Base-by-base conservation (phyloP, 129 eudicot genomes). In the Escallonia herrerae region DNA sequence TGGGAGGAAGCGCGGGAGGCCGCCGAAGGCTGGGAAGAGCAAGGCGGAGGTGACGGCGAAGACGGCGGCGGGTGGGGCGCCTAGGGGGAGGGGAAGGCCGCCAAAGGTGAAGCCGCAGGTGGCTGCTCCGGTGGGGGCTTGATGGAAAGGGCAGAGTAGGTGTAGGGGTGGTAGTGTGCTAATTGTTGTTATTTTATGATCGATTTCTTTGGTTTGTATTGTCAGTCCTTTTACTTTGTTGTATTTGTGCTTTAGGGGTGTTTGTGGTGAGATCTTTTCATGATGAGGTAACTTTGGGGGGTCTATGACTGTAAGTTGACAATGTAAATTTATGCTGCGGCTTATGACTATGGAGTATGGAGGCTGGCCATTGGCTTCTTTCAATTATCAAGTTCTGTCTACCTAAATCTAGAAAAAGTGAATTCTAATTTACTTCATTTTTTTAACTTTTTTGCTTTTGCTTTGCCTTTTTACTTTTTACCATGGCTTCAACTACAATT, bases 1-100 rank as follows among this genome's bases (percentile, higher is more conserved):
- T 7, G 97, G 97, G 42, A 62, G 80, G 40, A 86, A 86, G 42
- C 85, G 90, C 15, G 94, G 94, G 2, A 80, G 96, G 65, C 96
- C 96, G 10, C 76, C 76, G 15, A 89, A 85, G 86, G 3, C 8
- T 0, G 58, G 8, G 6, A 60, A 58, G 63, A 4, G 52, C 38
- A 9, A 13, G 3, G 44, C 59, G 0, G 63, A 53, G 58, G 58
- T 53, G 4, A 12, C 2, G 3, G 12, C 39, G 51, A 42, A 43
- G 10, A 12, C 33, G 15, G 10, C 7, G 37, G 8, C 68, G 7
- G 55, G 43, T 8, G 96, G 79, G 15, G 73, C 51, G 9, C 76
- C 66, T 4, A 79, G 85, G 49, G 90, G 93, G 33, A 81, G 96
- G 67, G 96, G 95, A 43, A 15, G 77, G 58, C 77, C 72, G 0